phyloP scores from a whole-genome alignment of 2,329 filamentous ascomycete species.

The Paracorniculantispora psalliotae region DNA sequence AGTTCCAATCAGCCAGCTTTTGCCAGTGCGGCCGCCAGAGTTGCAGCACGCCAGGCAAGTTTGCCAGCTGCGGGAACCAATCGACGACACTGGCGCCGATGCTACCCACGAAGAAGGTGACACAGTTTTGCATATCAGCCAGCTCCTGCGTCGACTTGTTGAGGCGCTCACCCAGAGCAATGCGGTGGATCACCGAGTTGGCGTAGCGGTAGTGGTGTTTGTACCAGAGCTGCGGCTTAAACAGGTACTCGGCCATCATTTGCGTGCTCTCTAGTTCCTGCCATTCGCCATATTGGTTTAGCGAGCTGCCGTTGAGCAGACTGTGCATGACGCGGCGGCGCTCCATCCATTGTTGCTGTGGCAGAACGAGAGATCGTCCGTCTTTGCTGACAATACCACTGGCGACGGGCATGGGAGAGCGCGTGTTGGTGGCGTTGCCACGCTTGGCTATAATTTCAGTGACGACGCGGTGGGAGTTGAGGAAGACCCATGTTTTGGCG shows the following conservation, averaged over 20 bases:
- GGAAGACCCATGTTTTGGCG: constrained; percentile 36
- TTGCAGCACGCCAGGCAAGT: constrained; percentile 29
- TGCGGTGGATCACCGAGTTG: constrained; percentile 32
- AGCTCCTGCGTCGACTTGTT: constrained; percentile 28
- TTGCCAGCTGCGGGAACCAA: constrained; percentile 31
- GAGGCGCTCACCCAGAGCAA: constrained; percentile 29
- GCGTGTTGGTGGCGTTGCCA: constrained; percentile 28
- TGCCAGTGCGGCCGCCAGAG: constrained; percentile 30
- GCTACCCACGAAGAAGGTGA: constrained; percentile 29
- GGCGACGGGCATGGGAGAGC: constrained; percentile 23
- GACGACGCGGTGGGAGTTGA: constrained; percentile 36
- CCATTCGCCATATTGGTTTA: constrained; percentile 28
- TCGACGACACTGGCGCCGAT: constrained; percentile 32
- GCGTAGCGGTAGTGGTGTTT: constrained; percentile 37
- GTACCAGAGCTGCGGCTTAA: constrained; percentile 31
- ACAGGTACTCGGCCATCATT: constrained; percentile 25
- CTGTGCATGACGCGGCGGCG: constrained; percentile 35
- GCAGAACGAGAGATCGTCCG: constrained; percentile 28
- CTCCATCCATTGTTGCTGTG: constrained; percentile 30
- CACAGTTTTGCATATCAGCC: constrained; percentile 32
- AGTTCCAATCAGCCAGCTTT: constrained; percentile 28
- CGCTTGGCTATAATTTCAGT: constrained; percentile 33
- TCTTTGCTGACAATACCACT: constrained; percentile 31
- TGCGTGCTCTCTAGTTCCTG: constrained; percentile 33
- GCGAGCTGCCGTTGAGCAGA: constrained; percentile 29